Base-by-base conservation (phyloP, 78 protist species). In the Bodo saltans region DNA sequence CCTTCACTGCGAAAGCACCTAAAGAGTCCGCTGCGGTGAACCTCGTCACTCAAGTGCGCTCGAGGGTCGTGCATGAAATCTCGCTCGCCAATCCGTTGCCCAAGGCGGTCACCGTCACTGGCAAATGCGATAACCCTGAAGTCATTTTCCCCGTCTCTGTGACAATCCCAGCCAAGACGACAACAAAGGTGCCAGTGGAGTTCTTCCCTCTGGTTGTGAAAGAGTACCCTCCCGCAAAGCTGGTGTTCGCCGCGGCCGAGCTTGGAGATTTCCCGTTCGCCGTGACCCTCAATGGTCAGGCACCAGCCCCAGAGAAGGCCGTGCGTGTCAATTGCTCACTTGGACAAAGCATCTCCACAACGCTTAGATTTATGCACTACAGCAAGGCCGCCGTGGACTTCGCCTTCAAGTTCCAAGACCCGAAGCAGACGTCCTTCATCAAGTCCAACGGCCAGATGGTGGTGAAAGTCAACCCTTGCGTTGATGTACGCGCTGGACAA, bases 61-160 rank as follows among this genome's bases (percentile, higher is more conserved):
- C 81, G 87, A 37, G 42, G 52, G 4, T 78, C 38, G 8, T 39
- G 69, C 87, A 83, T 35, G 39, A 47, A 29, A 23, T 93, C 35
- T 0, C 0, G 27, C 27, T 93, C 38, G 76, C n/a, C 27, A 93
- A 90, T 70, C 93, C 96, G 33, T 89, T 90, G 32, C 38, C n/a
- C 3, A 1, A 0, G 33, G 53, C 39, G 17, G 88, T 72, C 38
- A 0, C 42, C 28, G 29, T 92, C 60, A 33, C 71, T 27, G 52
- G 60, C 23, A 85, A 88, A 42, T 41, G 37, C 73, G 74, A 26
- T 23, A 2, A 21, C 33, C 32, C 17, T 28, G 74, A 53, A 12
- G 38, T 83, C 40, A 21, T 21, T 28, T 21, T 23, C 68, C 71
- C 70, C 17, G 23, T 4, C 42, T 0, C 33, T 8, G 3, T 41